Base-by-base conservation (phyloP, 2,329 filamentous ascomycete species). In the Cercospora sp. region DNA sequence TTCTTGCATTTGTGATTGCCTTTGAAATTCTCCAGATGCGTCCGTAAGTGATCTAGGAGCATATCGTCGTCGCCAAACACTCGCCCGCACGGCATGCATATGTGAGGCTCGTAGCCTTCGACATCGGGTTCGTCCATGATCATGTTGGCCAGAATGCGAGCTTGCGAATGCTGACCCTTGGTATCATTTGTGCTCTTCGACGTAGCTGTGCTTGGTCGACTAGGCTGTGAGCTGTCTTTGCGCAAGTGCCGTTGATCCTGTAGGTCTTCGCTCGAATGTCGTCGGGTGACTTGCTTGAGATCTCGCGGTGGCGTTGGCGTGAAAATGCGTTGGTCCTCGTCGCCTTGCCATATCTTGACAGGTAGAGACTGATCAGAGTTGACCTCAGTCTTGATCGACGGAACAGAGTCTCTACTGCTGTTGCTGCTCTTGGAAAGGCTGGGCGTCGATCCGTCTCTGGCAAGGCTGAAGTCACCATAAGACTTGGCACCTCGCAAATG, bases 1-100 rank as follows among this genome's bases (percentile, higher is more conserved):
- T 70, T 67, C 33, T 70, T 67, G 65, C 73, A 76, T 28, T 63
- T 45, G 66, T 72, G 61, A 26, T 72, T 66, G 20, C 73, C 70
- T 36, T 70, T 70, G 58, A 75, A 72, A 2, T 20, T 60, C n/a
- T 74, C 72, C 42, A 75, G 64, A 63, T 75, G 74, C 20, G 63
- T 28, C 16, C 65, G 65, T 0, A 75, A 64, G 45, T 75, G 74
- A 13, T 66, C 58, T 13, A 73, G 63, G 16, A 75, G 60, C n/a
- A 68, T 61, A 23, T 69, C 65, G 8, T 75, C 74, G 18, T 72
- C 67, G 33, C 73, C 69, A 61, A 75, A 73, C 12, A 69, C 63
- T 16, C 69, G 31, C 10, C 70, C 66, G 58, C 74, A 75, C n/a
- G 75, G 70, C 4, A 69, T 65, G 59, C 74, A 75, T 26, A 69